A percentile compares a stretch with the other conserved stretches of the same genome.
These are phyloP conservation scores for Hansenula sp. DNA, from an alignment of 1,139 yeast species.

Conservation along the genomic window DNA sequence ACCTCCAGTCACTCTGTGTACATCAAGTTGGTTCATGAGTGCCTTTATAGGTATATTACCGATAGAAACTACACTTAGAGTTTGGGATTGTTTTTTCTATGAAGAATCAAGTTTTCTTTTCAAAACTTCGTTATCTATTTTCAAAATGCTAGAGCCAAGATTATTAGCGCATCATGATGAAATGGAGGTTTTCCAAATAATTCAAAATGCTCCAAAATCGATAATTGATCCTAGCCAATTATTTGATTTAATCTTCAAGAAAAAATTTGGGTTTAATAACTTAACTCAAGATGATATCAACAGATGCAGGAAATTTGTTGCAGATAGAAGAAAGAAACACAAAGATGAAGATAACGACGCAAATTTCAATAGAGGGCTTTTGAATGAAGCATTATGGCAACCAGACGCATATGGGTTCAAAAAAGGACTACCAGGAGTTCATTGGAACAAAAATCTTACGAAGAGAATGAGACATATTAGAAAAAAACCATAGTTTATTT, in stretches of 20 bases:
- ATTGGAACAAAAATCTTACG: constrained; percentile 35
- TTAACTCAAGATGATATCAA: constrained; percentile 78
- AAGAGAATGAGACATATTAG: constrained; percentile 30
- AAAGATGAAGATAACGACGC: constrained; percentile 12
- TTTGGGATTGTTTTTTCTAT: constrained; percentile 93
- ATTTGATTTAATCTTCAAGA: constrained; percentile 69
- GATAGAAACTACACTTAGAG: constrained; percentile 76
- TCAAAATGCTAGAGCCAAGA: constrained; percentile 71
- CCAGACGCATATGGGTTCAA: constrained; percentile 35
- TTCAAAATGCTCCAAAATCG: constrained; percentile 78
- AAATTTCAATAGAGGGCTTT: constrained; percentile 23
- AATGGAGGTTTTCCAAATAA: constrained; percentile 80
- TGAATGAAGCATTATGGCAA: constrained; percentile 28
- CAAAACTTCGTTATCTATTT: constrained; percentile 77
- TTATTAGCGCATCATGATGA: constrained; percentile 55
- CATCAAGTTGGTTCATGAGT: constrained; percentile 98
- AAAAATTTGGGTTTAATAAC: constrained; percentile 69
- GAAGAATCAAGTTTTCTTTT: constrained; percentile 88
- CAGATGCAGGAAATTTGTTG: constrained; percentile 72
- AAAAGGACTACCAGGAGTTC: constrained; percentile 32
- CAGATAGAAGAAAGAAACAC: constrained; percentile 44
- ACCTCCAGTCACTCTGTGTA: constrained; percentile 90
- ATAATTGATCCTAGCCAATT: constrained; percentile 66
- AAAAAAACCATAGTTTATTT: constrained; percentile 12
- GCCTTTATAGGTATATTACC: constrained; percentile 86